phyloP scores from a whole-genome alignment of 2,329 filamentous ascomycete genomes.

The Diaporthe vaccinii region DNA sequence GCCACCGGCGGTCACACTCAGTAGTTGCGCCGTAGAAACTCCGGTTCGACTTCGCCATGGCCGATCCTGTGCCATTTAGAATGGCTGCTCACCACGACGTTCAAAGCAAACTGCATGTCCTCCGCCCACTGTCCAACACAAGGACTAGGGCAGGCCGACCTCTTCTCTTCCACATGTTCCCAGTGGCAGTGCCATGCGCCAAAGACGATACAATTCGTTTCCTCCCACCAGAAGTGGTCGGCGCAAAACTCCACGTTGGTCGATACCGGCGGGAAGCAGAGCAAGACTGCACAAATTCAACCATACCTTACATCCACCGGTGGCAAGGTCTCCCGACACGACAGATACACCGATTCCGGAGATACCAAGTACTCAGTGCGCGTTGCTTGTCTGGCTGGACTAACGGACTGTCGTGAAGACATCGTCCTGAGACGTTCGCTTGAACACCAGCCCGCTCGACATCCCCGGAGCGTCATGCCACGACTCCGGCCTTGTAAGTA shows the following conservation, averaged over 20 bases:
- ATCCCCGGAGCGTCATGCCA: background rate
- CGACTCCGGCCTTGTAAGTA: background rate
- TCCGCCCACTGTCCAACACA: background rate
- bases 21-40: constrained; percentile 16
- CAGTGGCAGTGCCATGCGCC: background rate
- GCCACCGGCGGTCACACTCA: constrained; percentile 7
- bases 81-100: background rate
- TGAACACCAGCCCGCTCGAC: background rate
- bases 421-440: background rate
- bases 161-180: background rate
- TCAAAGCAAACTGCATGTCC: background rate
- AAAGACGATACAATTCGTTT: too few relatives aligned
- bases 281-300: background rate
- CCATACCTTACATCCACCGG: background rate
- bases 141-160: background rate
- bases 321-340: background rate
- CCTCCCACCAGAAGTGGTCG: background rate
- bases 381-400: background rate
- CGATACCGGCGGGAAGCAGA: background rate
- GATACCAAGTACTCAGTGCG: background rate
- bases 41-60: background rate
- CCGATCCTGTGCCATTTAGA: background rate
- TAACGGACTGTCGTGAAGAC: background rate
- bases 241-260: background rate
- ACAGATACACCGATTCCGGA: background rate